Base-by-base conservation (phyloP, 768 basidiomycete species). In the Leccinum rimulosum region DNA sequence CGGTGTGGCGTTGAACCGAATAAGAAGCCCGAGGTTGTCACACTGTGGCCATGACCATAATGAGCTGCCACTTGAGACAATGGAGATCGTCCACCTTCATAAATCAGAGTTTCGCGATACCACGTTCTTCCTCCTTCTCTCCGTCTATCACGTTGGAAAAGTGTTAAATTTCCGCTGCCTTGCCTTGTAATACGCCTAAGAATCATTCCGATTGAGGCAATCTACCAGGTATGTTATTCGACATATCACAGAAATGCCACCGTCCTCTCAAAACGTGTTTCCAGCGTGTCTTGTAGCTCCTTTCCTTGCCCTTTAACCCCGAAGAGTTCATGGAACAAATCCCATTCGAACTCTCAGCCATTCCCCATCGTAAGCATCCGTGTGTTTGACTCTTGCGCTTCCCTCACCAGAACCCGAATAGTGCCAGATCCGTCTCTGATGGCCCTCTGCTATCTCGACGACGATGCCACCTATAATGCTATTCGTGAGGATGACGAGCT, bases 241-340 rank as follows among this genome's bases (percentile, higher is more conserved):
- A 66, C 61, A 70, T 66, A 61, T 61, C 58, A 5, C 53, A 57
- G 60, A 54, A 40, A 56, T 58, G 59, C 52, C 43, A 54, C 35
- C 49, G 43, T 51, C 56, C 53, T 61, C 54, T 59, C 36, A 59
- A 53, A 72, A 74, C 72, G 71, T 74, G 71, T 72, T 61, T 10
- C 58, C 56, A 63, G 45, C 72, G 68, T 72, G 71, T 54, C 36
- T 62, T 36, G 40, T 54, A 69, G 56, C 14, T 59, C 55, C 51
- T 45, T 49, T 56, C 10, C 55, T 53, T 61, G 12, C 72, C 68
- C 63, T 72, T 70, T 68, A 74, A 72, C 64, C 64, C 51, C 58
- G 40, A 58, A 64, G 62, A 49, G 51, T 22, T 27, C 47, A 61
- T 69, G 64, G 55, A 65, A 63, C 62, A 62, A 57, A 61, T 60